phyloP scores from a whole-genome alignment of 2,329 filamentous ascomycete species.

The Chalara sp. region DNA sequence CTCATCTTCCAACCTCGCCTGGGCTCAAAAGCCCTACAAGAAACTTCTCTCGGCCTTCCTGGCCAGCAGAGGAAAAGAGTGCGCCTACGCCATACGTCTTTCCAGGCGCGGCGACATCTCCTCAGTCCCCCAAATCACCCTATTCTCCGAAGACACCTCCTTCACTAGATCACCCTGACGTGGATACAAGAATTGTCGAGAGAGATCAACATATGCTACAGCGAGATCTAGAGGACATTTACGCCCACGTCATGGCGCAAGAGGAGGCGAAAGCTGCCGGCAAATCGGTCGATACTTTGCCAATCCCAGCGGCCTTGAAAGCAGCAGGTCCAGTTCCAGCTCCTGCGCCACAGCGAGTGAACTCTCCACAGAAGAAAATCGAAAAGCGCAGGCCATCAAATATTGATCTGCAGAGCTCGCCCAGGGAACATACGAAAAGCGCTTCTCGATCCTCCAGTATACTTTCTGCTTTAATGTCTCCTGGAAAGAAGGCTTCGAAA shows the following conservation, averaged over 20 bases:
- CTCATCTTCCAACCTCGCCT: conserved; percentile 5
- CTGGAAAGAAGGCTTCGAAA: conserved; percentile 31
- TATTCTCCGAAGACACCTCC: conserved; percentile 9
- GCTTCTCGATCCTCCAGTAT: conserved; percentile 53
- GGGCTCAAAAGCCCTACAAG: conserved; percentile 18
- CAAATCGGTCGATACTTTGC: conserved; percentile 38
- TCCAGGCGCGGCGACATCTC: conserved; percentile 32
- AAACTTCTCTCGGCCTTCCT: conserved; percentile 27
- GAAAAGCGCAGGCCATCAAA: conserved; percentile 38
- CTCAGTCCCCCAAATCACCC: conserved; percentile 20
- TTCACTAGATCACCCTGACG: conserved; percentile 54
- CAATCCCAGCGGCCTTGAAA: conserved; percentile 19
- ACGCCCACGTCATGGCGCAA: conserved; percentile 86
- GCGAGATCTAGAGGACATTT: conserved; percentile 81
- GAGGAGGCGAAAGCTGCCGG: conserved; percentile 62
- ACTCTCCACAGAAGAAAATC: conserved; percentile 37
- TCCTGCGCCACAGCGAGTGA: conserved; percentile 21
- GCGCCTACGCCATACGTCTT: conserved; percentile 35
- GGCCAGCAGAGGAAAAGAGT: conserved; percentile 37
- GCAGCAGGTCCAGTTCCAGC: conserved; percentile 21
- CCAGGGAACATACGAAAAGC: conserved; percentile 32
- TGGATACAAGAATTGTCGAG: conserved; percentile 72
- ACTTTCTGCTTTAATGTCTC: conserved; percentile 55
- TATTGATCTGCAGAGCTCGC: conserved; percentile 32
- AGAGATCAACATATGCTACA: conserved; percentile 70